Percentiles rank a stretch among this genome's conserved stretches.
Conservation (phyloP, 1,284 basidiomycete genomes). For the Austroboletus niveus region DNA sequence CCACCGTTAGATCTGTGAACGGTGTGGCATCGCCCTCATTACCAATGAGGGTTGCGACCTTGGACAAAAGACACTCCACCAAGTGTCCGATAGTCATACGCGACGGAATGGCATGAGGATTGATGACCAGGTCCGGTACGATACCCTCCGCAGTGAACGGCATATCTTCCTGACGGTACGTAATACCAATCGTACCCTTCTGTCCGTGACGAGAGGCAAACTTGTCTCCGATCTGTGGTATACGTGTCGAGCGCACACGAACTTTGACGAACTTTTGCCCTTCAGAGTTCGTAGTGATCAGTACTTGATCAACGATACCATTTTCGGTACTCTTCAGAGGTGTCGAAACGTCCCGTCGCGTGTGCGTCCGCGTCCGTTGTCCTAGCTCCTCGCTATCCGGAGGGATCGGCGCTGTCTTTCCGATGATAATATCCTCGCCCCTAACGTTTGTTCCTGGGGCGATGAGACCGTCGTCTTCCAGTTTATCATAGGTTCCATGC, state of each 20-base stretch:
- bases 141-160: constrained; percentile 97
- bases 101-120: constrained; percentile 98
- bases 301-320: constrained; percentile 96
- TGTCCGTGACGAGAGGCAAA: constrained; percentile 99
- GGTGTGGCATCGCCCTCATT: constrained; percentile 98
- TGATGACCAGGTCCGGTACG: constrained; percentile 96
- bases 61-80: constrained; percentile 96
- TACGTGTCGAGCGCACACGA: constrained; percentile 90
- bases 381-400: constrained; percentile 97
- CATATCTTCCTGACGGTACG: constrained; percentile 99
- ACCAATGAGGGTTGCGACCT: constrained; percentile 94
- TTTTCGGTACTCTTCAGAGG: constrained; percentile 98
- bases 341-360: constrained; percentile 92
- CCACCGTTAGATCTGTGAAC: constrained; percentile 97
- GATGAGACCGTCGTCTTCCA: constrained; percentile 95
- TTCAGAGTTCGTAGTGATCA: constrained; percentile 94
- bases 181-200: constrained; percentile 99
- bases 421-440: constrained; percentile 99
- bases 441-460: constrained; percentile 93
- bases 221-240: constrained; percentile 98
- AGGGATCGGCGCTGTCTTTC: constrained; percentile 97
- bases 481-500: constrained; percentile 97
- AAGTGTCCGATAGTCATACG: constrained; percentile 99
- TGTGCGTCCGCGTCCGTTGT: constrained; percentile 89
- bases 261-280: constrained; percentile 99